These are phyloP conservation scores for Parietaria judaica DNA, from an alignment of 306 rosid species.

Conservation along the genomic window DNA sequence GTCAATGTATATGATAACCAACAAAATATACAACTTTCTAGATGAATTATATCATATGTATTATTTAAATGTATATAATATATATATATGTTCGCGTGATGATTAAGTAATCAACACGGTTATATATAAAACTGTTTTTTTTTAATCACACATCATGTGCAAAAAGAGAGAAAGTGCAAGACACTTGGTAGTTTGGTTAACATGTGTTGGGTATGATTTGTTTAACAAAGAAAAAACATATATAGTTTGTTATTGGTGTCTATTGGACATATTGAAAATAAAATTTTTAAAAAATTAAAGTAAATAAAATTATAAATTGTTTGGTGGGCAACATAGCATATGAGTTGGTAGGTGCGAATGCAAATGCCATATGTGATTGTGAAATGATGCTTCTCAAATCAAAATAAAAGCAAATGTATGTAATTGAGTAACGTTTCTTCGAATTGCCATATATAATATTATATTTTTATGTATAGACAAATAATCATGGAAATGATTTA, in stretches of 20 bases:
- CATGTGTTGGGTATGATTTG: constrained; percentile 1
- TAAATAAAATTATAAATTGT: background rate
- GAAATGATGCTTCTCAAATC: background rate
- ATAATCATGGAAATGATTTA: too few species aligned
- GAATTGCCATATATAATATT: background rate
- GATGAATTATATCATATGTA: too few species aligned
- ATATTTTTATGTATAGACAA: too few species aligned
- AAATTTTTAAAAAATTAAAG: background rate
- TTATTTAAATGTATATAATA: background rate
- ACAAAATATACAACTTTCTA: background rate
- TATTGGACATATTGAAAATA: background rate
- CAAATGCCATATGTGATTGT: background rate
- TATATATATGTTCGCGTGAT: background rate
- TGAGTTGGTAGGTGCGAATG: constrained; percentile 1
- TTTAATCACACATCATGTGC: background rate
- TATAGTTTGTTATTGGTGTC: too few species aligned
- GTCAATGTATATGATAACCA: background rate
- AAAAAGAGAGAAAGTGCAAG: background rate
- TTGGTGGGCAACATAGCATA: constrained; percentile 6
- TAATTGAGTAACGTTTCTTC: background rate
- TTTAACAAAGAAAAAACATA: background rate
- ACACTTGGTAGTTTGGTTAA: background rate
- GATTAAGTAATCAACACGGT: background rate
- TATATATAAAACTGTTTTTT: background rate
- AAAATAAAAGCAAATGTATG: background rate